A percentile compares a stretch with the other conserved stretches of the same genome.
Evolutionary conservation across 140 eudicot species (phyloP).

Genomic region (Ambrosia hybrid): DNA sequence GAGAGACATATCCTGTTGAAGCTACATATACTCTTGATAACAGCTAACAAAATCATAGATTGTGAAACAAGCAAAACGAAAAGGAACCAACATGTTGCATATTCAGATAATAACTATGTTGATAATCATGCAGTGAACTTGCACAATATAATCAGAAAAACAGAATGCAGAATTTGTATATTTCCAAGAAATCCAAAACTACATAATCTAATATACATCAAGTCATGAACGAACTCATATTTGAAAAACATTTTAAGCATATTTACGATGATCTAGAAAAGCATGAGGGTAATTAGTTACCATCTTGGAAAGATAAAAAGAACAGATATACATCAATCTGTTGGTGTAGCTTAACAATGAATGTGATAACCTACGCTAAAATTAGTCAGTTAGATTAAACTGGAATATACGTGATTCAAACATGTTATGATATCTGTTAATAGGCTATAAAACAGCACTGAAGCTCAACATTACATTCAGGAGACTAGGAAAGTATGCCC

Average conservation of each 20-base stretch:
- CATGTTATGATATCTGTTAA: too few species aligned
- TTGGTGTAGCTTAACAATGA: conserved; percentile 15
- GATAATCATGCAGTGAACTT: conserved; percentile 23
- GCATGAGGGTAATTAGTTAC: conserved; percentile 3
- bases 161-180: neutral
- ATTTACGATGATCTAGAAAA: conserved; percentile 7
- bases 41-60: conserved; percentile 7
- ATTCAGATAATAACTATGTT: conserved; percentile 2
- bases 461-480: too few species aligned
- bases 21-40: neutral
- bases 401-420: neutral
- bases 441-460: too few species aligned
- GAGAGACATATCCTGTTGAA: conserved; percentile 14
- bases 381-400: conserved; percentile 15
- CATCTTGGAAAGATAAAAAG: neutral
- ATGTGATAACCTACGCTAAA: neutral
- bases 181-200: conserved; percentile 16
- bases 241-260: conserved; percentile 4
- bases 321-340: conserved; percentile 15
- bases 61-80: neutral
- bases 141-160: neutral
- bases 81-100: conserved; percentile 6
- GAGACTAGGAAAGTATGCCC: too few species aligned
- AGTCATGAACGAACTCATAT: neutral
- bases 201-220: neutral